A percentile compares a stretch with the other conserved stretches of the same genome.
Conservation (phyloP, 139 green algal species). For the Volvox reticuliferus region DNA sequence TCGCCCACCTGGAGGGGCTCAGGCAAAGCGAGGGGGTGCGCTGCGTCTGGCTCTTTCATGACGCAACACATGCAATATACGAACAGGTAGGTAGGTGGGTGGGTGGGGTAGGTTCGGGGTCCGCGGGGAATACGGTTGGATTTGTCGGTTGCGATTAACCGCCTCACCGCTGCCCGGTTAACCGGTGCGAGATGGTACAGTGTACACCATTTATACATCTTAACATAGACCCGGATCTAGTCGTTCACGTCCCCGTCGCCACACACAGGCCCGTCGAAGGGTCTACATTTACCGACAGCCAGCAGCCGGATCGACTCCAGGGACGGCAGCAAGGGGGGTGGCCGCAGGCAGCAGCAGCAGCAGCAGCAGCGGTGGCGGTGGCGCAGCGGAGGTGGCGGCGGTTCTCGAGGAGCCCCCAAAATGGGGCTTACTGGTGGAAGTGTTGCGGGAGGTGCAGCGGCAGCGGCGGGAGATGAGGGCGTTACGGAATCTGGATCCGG, state of each 20-base stretch:
- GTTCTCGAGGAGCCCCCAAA: conserved; percentile 92
- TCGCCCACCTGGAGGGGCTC: conserved; percentile 84
- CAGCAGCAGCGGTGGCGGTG: background rate
- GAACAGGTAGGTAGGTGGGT: conserved; percentile 70
- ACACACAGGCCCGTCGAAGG: conserved; percentile 69
- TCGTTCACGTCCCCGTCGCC: no score
- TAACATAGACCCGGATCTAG: no score
- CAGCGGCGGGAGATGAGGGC: conserved; percentile 47
- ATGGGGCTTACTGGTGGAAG: conserved; percentile 80
- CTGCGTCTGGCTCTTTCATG: conserved; percentile 81
- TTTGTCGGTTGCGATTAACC: no score
- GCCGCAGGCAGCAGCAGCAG: background rate
- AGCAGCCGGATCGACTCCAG: background rate
- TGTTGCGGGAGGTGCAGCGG: conserved; percentile 58
- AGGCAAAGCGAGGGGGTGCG: conserved; percentile 64
- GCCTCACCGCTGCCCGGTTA: no score
- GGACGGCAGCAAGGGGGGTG: background rate
- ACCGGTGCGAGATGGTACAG: no score
- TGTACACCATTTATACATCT: no score
- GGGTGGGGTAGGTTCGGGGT: background rate
- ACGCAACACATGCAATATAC: conserved; percentile 90
- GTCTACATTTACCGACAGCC: conserved; percentile 72
- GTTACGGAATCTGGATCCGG: background rate
- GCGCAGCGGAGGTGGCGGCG: conserved; percentile 60
- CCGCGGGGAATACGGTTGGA: no score